A percentile compares a stretch with the other conserved stretches of the same genome.
phyloP scores from a whole-genome alignment of 441 rosid genomes.

The Populus hybrid region DNA sequence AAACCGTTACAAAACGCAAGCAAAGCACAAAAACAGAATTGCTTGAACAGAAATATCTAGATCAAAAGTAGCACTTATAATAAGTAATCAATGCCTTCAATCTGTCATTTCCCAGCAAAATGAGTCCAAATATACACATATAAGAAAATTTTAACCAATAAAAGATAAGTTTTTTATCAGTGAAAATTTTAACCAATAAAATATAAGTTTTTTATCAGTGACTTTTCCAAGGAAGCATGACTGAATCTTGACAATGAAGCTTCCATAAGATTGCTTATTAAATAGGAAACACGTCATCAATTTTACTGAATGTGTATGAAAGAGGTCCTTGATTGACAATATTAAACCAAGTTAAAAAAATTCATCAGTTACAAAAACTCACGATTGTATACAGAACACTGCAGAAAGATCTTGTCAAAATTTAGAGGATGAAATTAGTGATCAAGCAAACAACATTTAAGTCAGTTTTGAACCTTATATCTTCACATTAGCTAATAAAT shows the following conservation, averaged over 20 bases:
- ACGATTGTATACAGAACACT: neutral
- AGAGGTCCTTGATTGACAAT: neutral
- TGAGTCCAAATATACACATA: neutral
- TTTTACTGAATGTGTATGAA: neutral
- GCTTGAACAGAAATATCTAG: neutral
- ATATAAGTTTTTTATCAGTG: neutral
- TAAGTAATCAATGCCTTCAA: neutral
- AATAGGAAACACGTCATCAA: neutral
- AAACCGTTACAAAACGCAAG: neutral
- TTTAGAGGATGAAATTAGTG: neutral
- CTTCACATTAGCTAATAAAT: neutral
- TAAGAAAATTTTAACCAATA: neutral
- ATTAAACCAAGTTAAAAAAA: neutral
- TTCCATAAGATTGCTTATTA: neutral
- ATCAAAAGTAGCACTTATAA: neutral
- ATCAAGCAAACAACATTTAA: neutral
- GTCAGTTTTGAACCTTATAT: neutral
- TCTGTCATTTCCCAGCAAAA: neutral
- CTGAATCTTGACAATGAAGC: neutral
- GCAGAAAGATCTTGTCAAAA: neutral
- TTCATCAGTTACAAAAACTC: neutral
- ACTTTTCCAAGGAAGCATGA: neutral
- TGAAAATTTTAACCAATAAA: neutral
- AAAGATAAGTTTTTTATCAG: neutral
- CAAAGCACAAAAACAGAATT: neutral